Evolutionary conservation across 2,329 filamentous ascomycete genomes (phyloP), one percentile per base, ranked within the genome.

Genomic region (Penicillium psychrosexuale): DNA sequence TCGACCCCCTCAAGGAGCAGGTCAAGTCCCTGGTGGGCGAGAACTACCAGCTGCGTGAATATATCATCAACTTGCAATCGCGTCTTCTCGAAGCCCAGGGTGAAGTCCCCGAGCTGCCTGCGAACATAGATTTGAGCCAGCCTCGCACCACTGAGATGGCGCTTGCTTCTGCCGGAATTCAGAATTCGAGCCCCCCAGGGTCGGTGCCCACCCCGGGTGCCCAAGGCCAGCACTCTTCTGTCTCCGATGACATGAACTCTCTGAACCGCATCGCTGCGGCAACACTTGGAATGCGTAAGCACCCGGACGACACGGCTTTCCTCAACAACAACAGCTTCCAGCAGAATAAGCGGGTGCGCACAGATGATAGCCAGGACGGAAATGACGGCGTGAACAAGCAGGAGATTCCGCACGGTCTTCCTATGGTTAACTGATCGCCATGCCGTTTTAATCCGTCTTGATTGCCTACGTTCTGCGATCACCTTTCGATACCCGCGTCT

Each of bases 1-100:
- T 85, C 62, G 82, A 84, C 63, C 82, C 85, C 17, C 84, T 96
- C 74, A 89, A 91, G 62, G 83, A 89, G 59, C 84, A 83, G 53
- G 91, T 84, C 74, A 94, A 96, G 72, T 78, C 82, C n/a, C 77
- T 96, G 27, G 90, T 96, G 69, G 80, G 84, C 28, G 93, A 99
- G 72, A 96, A 97, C 75, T 94, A 92, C 70, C 85, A 89, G 59
- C 80, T 99, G 39, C 87, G 92, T 63, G 91, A 97, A 72, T 97
- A 97, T 75, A 88, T 97, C 63, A 88, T 97, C 69, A 89, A 88
- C 65, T 81, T 99, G 15, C 94, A 99, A 73, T 88, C 89, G 5
- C 86, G 90, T 38, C 82, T 97, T 34, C 81, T 97, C 57, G 92
- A 97, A 63, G 83, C 86, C 3, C 86, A 91, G 65, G 88, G 89